phyloP scores from a whole-genome alignment of 1,284 basidiomycete genomes.

The Peniophora sp. region DNA sequence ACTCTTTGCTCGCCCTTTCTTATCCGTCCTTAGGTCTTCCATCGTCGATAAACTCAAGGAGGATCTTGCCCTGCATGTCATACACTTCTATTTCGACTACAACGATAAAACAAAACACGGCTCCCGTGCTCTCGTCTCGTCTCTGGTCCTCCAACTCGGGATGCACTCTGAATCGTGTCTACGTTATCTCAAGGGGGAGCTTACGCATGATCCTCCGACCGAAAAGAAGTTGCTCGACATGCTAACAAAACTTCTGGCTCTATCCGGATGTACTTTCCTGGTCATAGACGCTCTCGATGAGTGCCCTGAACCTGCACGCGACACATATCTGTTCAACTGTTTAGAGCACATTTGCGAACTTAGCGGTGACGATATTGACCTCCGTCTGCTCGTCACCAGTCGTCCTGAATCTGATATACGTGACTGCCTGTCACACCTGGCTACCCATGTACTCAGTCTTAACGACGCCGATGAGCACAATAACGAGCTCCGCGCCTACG shows the following conservation, averaged over 20 bases:
- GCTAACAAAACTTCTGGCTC: neutral
- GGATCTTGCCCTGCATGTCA: neutral
- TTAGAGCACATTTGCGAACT: neutral
- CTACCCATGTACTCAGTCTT: neutral
- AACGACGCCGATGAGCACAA: neutral
- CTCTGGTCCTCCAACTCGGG: neutral
- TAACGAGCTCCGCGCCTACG: neutral
- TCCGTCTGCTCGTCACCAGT: neutral
- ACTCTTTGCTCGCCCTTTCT: neutral
- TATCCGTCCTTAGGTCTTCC: neutral
- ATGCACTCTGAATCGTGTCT: neutral
- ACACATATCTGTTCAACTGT: too few species aligned
- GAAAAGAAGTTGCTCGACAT: neutral
- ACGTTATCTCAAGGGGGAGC: neutral
- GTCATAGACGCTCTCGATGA: neutral
- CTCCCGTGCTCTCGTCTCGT: neutral
- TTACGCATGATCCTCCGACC: neutral
- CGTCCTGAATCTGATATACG: neutral
- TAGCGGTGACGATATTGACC: neutral
- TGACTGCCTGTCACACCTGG: neutral
- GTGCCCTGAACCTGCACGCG: neutral
- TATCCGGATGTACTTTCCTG: neutral
- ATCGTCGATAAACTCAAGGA: neutral
- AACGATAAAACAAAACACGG: neutral
- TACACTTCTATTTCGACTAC: neutral